Percentiles rank a stretch among this genome's conserved stretches.
These are phyloP conservation scores for Zarea fungicola DNA, from an alignment of 2,329 filamentous ascomycete genomes.

Conservation along the genomic window DNA sequence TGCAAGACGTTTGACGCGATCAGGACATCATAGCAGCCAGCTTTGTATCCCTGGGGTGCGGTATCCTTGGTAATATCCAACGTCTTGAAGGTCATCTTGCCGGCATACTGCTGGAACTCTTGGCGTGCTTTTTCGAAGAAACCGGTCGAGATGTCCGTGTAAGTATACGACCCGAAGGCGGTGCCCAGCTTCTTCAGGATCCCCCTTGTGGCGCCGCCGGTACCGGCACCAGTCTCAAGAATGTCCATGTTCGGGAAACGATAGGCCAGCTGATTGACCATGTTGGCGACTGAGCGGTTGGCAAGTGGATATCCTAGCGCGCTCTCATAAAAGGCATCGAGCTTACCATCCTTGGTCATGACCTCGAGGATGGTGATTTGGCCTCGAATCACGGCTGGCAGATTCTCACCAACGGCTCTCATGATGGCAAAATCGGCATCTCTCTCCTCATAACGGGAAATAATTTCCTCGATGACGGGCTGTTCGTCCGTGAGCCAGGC, in stretches of 20 bases:
- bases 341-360: constrained; percentile 28
- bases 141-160: constrained; percentile 20
- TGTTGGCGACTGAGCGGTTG: constrained; percentile 10
- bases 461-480: too few species aligned
- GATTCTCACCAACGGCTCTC: not conserved
- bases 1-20: constrained; percentile 24
- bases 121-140: constrained; percentile 19
- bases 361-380: constrained; percentile 32
- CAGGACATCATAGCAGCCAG: constrained; percentile 21
- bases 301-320: not conserved
- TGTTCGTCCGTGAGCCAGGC: too few species aligned
- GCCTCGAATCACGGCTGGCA: constrained; percentile 25
- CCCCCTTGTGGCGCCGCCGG: constrained; percentile 4
- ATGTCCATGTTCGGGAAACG: constrained; percentile 18
- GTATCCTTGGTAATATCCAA: constrained; percentile 26
- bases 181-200: constrained; percentile 13
- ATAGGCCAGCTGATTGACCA: constrained; percentile 16
- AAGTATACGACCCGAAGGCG: constrained; percentile 18
- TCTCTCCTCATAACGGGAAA: too few species aligned
- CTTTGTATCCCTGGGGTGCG: constrained; percentile 20
- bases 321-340: constrained; percentile 30
- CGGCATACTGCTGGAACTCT: constrained; percentile 17
- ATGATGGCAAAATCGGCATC: too few species aligned
- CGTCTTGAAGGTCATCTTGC: constrained; percentile 25
- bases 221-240: constrained; percentile 7